A percentile compares a stretch with the other conserved stretches of the same genome.
These are phyloP conservation scores for Grosmannia huntii DNA, from an alignment of 2,329 filamentous ascomycete genomes.

Conservation along the genomic window DNA sequence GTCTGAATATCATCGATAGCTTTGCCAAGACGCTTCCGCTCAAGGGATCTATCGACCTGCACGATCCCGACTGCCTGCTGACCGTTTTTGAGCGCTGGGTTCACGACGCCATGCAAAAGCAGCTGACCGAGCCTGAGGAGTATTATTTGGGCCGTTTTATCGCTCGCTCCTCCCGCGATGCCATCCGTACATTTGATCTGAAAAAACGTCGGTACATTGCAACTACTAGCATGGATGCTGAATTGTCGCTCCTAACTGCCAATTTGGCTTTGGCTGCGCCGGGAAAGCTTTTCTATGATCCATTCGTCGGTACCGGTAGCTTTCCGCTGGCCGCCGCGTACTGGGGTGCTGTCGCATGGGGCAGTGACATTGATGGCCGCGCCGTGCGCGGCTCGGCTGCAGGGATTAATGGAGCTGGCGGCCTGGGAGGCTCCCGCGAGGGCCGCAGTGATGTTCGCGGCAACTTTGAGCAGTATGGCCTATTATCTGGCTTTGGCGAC, in stretches of 20 bases:
- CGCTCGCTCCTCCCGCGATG: conserved; percentile 51
- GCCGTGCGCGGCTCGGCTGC: conserved; percentile 62
- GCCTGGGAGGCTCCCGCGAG: conserved; percentile 8
- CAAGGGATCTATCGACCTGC: conserved; percentile 65
- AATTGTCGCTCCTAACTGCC: conserved; percentile 79
- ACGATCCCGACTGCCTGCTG: conserved; percentile 60
- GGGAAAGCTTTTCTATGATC: conserved; percentile 83
- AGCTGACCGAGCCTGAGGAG: conserved; percentile 39
- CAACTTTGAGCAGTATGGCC: conserved; percentile 77
- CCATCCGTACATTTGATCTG: conserved; percentile 64
- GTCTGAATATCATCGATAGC: conserved; percentile 65
- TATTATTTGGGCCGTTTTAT: conserved; percentile 65
- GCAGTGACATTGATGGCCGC: conserved; percentile 87
- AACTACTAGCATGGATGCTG: conserved; percentile 95
- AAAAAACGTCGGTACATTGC: conserved; percentile 92
- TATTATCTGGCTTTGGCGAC: conserved; percentile 55
- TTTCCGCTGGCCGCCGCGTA: conserved; percentile 85
- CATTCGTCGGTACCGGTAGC: conserved; percentile 89
- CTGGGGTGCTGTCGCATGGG: conserved; percentile 73
- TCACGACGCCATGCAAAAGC: conserved; percentile 34
- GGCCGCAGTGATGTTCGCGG: conserved; percentile 36
- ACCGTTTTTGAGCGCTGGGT: conserved; percentile 74
- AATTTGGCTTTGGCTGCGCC: conserved; percentile 76
- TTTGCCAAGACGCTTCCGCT: conserved; percentile 65
- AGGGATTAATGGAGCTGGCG: conserved; percentile 23